Evolutionary conservation across 176 grass and related monocot species (phyloP).

Genomic region (Neostapfia colusana): DNA sequence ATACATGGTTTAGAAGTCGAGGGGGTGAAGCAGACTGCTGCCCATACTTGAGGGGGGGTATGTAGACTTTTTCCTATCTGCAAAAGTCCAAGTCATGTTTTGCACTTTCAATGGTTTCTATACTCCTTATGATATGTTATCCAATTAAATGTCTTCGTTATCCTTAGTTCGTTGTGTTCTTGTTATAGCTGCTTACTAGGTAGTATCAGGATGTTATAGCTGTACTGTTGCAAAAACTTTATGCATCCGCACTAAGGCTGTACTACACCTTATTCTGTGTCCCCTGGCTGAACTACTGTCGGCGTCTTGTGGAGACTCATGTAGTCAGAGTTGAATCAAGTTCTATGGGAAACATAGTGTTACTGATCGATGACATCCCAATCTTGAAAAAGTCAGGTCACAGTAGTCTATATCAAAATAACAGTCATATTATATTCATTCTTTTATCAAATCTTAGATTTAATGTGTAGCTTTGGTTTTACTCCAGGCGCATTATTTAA

Average conservation of each 20-base stretch:
- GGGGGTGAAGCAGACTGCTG: too few species aligned
- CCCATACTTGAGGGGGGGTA: too few species aligned
- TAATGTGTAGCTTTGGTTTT: slow-evolving; percentile 15
- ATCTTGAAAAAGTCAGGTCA: slow-evolving; percentile 17
- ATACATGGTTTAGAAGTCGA: too few species aligned
- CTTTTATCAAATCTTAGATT: slow-evolving; percentile 20
- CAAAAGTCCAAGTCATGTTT: slow-evolving; percentile 28
- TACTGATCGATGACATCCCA: background rate
- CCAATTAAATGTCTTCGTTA: background rate
- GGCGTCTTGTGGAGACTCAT: background rate
- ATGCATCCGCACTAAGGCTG: background rate
- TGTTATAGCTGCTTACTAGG: background rate
- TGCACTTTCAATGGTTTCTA: slow-evolving; percentile 27
- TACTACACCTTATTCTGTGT: background rate
- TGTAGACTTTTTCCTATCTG: too few species aligned
- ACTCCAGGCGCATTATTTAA: slow-evolving; percentile 94
- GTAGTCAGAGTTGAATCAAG: slow-evolving; percentile 22
- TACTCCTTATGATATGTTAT: slow-evolving; percentile 14
- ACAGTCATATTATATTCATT: slow-evolving; percentile 1
- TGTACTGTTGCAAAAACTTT: slow-evolving; percentile 4
- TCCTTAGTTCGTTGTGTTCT: background rate
- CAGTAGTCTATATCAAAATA: slow-evolving; percentile 12
- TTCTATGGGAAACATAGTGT: slow-evolving; percentile 18
- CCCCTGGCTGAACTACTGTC: slow-evolving; percentile 10
- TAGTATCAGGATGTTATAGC: background rate